Conservation (phyloP, 306 rosid genomes). For the Corylus avellana region DNA sequence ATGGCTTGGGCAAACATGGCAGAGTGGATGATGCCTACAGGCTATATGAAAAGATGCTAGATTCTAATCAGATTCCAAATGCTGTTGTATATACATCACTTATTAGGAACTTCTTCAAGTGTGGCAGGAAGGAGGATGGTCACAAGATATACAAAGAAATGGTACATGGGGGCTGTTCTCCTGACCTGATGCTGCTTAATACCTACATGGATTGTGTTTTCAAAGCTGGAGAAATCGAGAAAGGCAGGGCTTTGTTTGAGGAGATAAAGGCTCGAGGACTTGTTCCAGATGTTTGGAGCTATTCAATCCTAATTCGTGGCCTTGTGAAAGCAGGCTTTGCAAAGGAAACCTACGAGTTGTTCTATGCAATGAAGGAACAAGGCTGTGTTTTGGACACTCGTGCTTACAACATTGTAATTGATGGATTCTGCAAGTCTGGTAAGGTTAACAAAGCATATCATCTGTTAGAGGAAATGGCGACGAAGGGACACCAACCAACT, state of each 20-base stretch:
- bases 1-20: conserved; percentile 86
- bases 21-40: conserved; percentile 80
- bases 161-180: conserved; percentile 64
- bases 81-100: conserved; percentile 77
- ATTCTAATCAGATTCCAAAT: conserved; percentile 64
- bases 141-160: conserved; percentile 94
- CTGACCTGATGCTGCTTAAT: conserved; percentile 84
- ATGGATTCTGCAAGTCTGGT: conserved; percentile 90
- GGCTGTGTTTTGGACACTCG: conserved; percentile 79
- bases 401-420: conserved; percentile 78
- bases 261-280: conserved; percentile 72
- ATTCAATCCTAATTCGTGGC: conserved; percentile 84
- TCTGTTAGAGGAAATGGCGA: conserved; percentile 88
- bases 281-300: conserved; percentile 73
- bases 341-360: conserved; percentile 68
- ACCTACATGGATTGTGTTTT: conserved; percentile 92
- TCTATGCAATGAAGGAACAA: conserved; percentile 81
- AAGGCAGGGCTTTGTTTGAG: conserved; percentile 80
- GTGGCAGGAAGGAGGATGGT: conserved; percentile 93
- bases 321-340: conserved; percentile 89
- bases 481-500: conserved; percentile 78
- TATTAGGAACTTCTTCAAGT: conserved; percentile 73
- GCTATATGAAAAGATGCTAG: conserved; percentile 91
- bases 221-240: conserved; percentile 81
- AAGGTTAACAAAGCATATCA: conserved; percentile 92